phyloP scores from a whole-genome alignment of 202 grass and related monocot genomes.

The Saccharum hybrid region DNA sequence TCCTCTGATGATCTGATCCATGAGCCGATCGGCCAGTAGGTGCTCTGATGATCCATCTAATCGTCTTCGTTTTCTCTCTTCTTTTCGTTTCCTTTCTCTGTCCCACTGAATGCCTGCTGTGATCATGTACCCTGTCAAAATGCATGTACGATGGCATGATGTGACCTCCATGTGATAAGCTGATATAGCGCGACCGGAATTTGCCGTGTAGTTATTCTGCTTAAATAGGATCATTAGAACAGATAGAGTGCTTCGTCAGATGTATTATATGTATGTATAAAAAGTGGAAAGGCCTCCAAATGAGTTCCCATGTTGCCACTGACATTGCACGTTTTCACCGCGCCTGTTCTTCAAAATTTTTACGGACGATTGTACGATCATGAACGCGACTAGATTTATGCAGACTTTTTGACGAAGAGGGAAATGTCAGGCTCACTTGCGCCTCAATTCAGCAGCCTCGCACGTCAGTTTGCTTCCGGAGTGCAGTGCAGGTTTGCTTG shows the following conservation, averaged over 20 bases:
- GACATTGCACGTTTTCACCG: not conserved
- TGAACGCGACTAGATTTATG: not conserved
- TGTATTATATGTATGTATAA: not conserved
- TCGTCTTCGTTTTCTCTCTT: not conserved
- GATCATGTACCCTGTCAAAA: slow-evolving; percentile 26
- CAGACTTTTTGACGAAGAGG: too few relatives aligned
- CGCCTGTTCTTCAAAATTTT: not conserved
- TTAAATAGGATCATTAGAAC: not conserved
- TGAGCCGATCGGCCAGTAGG: not conserved
- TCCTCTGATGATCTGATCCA: not conserved
- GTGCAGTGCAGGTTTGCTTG: not conserved
- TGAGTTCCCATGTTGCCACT: not conserved
- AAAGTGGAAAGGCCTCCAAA: not conserved
- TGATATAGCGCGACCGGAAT: slow-evolving; percentile 33
- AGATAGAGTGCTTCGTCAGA: not conserved
- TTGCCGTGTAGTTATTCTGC: slow-evolving; percentile 15
- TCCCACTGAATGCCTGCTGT: slow-evolving; percentile 31
- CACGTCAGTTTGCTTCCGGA: not conserved
- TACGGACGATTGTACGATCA: not conserved
- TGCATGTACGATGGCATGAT: slow-evolving; percentile 40
- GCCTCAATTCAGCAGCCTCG: slow-evolving; percentile 1
- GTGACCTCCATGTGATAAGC: slow-evolving; percentile 42
- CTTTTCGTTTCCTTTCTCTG: not conserved
- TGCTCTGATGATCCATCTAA: slow-evolving; percentile 17
- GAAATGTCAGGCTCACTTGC: not conserved